These are phyloP conservation scores for Cicer pinnatifidum DNA, from an alignment of 306 rosid species.

Conservation along the genomic window DNA sequence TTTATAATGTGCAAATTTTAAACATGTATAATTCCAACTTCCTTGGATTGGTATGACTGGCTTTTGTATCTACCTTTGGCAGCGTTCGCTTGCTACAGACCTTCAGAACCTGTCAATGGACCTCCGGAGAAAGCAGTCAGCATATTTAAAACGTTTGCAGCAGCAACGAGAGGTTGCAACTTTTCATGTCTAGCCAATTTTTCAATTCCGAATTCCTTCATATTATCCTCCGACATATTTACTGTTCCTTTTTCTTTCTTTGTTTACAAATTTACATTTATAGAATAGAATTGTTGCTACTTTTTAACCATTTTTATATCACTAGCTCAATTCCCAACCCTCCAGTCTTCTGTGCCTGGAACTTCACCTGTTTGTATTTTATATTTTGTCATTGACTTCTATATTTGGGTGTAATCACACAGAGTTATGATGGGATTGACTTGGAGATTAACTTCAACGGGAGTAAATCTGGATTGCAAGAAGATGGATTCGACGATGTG, in stretches of 20 bases:
- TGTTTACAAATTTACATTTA: background rate
- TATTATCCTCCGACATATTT: background rate
- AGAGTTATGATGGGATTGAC: conserved; percentile 77
- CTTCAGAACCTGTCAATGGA: conserved; percentile 82
- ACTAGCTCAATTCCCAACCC: conserved; percentile 1
- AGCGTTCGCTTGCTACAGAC: conserved; percentile 85
- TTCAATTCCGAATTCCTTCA: background rate
- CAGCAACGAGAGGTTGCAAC: conserved; percentile 73
- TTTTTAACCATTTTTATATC: conserved; percentile 12
- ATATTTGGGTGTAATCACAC: conserved; percentile 45
- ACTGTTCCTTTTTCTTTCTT: conserved; percentile 7
- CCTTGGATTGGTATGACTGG: conserved; percentile 41
- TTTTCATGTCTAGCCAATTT: conserved; percentile 31
- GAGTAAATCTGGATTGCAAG: conserved; percentile 52
- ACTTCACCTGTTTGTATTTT: conserved; percentile 8
- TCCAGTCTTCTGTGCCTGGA: background rate
- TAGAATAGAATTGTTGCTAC: background rate
- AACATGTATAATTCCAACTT: background rate
- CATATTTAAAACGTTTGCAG: conserved; percentile 69
- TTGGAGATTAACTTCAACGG: conserved; percentile 78
- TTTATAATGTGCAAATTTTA: conserved; percentile 21
- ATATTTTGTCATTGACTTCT: conserved; percentile 15
- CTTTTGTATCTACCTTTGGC: conserved; percentile 50
- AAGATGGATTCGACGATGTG: conserved; percentile 61
- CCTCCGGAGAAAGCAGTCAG: conserved; percentile 73